These are phyloP conservation scores for Umbelopsis sp. DNA, from an alignment of 371 early-diverging fungal genomes.

Conservation along the genomic window DNA sequence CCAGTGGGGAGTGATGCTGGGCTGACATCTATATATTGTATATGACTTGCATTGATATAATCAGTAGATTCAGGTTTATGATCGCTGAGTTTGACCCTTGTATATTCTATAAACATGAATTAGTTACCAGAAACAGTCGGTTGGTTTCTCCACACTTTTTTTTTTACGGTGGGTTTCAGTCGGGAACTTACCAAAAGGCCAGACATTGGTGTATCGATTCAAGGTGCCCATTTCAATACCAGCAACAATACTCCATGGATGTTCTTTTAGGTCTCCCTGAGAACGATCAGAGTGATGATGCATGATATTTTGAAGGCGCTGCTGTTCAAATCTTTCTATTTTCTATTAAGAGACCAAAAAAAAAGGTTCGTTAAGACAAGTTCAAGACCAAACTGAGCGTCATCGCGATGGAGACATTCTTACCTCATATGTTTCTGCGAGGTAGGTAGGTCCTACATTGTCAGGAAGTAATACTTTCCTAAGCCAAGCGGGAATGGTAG, in stretches of 20 bases:
- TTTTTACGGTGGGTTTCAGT: slow-evolving; percentile 16
- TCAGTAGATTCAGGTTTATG: slow-evolving; percentile 47
- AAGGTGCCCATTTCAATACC: slow-evolving; percentile 68
- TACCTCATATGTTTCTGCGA: slow-evolving; percentile 54
- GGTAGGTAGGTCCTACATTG: slow-evolving; percentile 33
- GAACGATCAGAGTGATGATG: slow-evolving; percentile 54
- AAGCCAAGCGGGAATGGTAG: slow-evolving; percentile 38
- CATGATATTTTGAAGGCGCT: slow-evolving; percentile 67
- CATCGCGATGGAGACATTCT: neutral
- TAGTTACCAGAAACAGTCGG: slow-evolving; percentile 24
- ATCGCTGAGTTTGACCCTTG: slow-evolving; percentile 52
- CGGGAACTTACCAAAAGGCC: slow-evolving; percentile 67
- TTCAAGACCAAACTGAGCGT: neutral
- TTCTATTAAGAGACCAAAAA: slow-evolving; percentile 35
- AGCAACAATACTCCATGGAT: slow-evolving; percentile 64
- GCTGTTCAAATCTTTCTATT: slow-evolving; percentile 62
- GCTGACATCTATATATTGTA: slow-evolving; percentile 30
- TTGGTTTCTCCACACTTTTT: slow-evolving; percentile 18
- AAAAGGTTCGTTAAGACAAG: neutral
- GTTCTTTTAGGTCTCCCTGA: slow-evolving; percentile 38
- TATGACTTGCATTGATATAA: slow-evolving; percentile 84
- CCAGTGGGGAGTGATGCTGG: slow-evolving; percentile 25
- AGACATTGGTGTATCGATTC: slow-evolving; percentile 80
- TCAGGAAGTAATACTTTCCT: slow-evolving; percentile 19
- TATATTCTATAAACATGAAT: slow-evolving; percentile 47